A percentile compares a stretch with the other conserved stretches of the same genome.
phyloP scores from a whole-genome alignment of 2,329 filamentous ascomycete genomes.

The Neurospora crassa region DNA sequence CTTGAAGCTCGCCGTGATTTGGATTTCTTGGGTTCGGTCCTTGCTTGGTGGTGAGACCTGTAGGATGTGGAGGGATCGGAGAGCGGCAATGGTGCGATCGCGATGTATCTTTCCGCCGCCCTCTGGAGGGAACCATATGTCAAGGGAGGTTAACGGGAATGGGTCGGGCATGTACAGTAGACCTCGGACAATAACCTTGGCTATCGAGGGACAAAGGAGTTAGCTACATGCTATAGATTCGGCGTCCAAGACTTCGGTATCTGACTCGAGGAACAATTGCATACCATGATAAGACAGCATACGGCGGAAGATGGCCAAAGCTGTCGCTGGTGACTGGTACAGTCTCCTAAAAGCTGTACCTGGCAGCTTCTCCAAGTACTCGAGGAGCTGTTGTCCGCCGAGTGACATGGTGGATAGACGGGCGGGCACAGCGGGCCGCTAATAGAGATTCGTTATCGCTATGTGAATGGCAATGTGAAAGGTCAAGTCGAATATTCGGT shows the following conservation, averaged over 20 bases:
- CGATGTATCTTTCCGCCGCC: conserved; percentile 57
- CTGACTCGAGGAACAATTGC: not conserved
- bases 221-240: not conserved
- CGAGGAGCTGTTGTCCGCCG: conserved; percentile 52
- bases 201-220: conserved; percentile 31
- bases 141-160: conserved; percentile 69
- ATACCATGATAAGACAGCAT: conserved; percentile 88
- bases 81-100: conserved; percentile 72
- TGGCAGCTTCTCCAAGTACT: conserved; percentile 87
- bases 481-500: not conserved
- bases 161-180: conserved; percentile 84
- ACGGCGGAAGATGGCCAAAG: conserved; percentile 89
- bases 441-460: not conserved
- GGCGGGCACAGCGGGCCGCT: not conserved
- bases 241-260: no score
- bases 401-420: conserved; percentile 30
- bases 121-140: conserved; percentile 63
- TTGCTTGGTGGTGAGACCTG: conserved; percentile 51
- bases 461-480: not conserved
- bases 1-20: conserved; percentile 73
- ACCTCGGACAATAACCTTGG: conserved; percentile 93
- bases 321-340: conserved; percentile 92
- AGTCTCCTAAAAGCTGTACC: conserved; percentile 84
- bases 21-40: conserved; percentile 59
- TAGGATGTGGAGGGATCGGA: conserved; percentile 81